Base-by-base conservation (phyloP, 306 rosid genomes). In the Lathyrus aphaca region DNA sequence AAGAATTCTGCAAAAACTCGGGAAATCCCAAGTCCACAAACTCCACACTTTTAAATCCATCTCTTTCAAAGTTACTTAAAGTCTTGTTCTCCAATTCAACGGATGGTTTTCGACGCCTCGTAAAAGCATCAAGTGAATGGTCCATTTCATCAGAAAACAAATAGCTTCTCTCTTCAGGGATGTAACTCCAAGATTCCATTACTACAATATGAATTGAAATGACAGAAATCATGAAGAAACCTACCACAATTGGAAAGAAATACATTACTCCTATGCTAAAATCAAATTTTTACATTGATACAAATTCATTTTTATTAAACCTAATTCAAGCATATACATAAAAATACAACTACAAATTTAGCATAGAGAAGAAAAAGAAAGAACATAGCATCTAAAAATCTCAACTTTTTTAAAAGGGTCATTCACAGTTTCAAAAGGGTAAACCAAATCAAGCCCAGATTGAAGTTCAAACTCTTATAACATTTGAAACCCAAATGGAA, bases 111-210 rank as follows among this genome's bases (percentile, higher is more conserved):
- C 75, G 78, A 62, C 71, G 66, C 69, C 87, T 87, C 64, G 78
- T 50, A 69, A 85, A 80, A 76, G 85, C 86, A 74, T 87, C 89
- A 19, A 74, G 63, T 40, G 88, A 82, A 71, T 83, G 74, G 57
- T 85, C 96, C 69, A 83, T 75, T 69, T 87, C 93, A 58, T 85
- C 93, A 66, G 82, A 57, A 73, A 85, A 68, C 76, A 89, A 77
- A 77, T 56, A 71, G 68, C 75, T 75, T 70, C 77, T 89, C 78
- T 84, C 92, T 62, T 86, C 96, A 65, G 84, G 71, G 66, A 75
- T 69, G 23, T 74, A 79, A 77, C 81, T 77, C 96, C 96, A 90
- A 69, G 95, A 78, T 81, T 87, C 95, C 96, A 90, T 90, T 40
- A 68, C 29, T 29, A 53, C 62, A 74, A 62, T 19, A 29, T 46